Evolutionary conservation across 768 basidiomycete species (phyloP).

Genomic region (Lepiota brunneoincarnata): DNA sequence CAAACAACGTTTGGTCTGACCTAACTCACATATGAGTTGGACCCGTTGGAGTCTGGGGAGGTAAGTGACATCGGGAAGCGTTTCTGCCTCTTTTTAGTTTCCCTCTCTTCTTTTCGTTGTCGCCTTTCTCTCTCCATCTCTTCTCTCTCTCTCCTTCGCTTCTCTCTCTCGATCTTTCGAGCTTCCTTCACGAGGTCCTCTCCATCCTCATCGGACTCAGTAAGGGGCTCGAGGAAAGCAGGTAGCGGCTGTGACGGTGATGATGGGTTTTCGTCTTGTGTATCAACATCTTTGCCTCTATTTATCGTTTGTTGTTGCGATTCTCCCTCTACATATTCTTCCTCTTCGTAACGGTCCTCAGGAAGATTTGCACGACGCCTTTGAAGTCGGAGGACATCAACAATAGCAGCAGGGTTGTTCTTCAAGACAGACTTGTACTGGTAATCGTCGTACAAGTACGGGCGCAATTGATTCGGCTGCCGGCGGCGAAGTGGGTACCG

Average conservation of each 20-base stretch:
- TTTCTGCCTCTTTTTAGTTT: not conserved
- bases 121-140: constrained; percentile 1
- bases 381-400: constrained; percentile 5
- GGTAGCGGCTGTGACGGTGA: not conserved
- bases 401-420: constrained; percentile 9
- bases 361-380: constrained; percentile 1
- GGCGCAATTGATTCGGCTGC: constrained; percentile 9
- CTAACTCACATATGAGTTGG: not conserved
- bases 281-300: not conserved
- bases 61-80: not conserved
- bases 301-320: not conserved
- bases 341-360: constrained; percentile 9
- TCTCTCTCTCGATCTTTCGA: constrained; percentile 4
- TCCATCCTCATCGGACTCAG: constrained; percentile 5
- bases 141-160: constrained; percentile 2
- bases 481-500: constrained; percentile 12
- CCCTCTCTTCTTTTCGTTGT: constrained; percentile 1
- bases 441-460: constrained; percentile 4
- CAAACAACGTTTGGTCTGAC: not conserved
- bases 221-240: constrained; percentile 3
- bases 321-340: constrained; percentile 3
- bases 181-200: constrained; percentile 10
- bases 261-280: not conserved
- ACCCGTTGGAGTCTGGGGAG: not conserved
- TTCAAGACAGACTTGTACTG: constrained; percentile 6